These are phyloP conservation scores for Pseudonitzschia multiseries DNA, from an alignment of 108 stramenopile species.

Conservation along the genomic window DNA sequence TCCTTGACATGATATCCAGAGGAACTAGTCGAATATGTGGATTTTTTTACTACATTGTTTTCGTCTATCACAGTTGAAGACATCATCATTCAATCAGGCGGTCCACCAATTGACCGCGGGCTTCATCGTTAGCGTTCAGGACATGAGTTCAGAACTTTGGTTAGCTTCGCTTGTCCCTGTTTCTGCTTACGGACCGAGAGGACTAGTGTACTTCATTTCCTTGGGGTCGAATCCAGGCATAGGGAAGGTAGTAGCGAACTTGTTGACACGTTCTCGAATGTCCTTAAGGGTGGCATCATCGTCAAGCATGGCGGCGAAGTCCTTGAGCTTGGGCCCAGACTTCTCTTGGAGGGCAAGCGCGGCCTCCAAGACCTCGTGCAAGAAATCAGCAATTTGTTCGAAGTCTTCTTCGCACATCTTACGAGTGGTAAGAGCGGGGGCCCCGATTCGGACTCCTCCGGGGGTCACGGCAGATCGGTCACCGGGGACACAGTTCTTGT, in stretches of 20 bases:
- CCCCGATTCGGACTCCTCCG: conserved; percentile 97
- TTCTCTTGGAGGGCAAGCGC: conserved; percentile 87
- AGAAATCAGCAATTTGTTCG: conserved; percentile 92
- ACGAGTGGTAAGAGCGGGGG: conserved; percentile 91
- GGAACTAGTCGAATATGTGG: background rate
- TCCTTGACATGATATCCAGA: too few relatives aligned
- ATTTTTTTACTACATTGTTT: background rate
- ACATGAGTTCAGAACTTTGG: background rate
- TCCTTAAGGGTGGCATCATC: conserved; percentile 67
- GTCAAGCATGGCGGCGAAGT: conserved; percentile 84
- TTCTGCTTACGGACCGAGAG: conserved; percentile 32
- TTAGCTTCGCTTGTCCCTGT: background rate
- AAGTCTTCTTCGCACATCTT: conserved; percentile 95
- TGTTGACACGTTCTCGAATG: conserved; percentile 80
- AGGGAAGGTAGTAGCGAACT: conserved; percentile 92
- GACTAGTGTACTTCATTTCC: conserved; percentile 80
- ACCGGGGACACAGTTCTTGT: conserved; percentile 99
- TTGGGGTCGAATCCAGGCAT: conserved; percentile 97
- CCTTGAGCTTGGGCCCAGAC: conserved; percentile 89
- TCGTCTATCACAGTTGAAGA: background rate
- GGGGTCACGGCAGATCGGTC: conserved; percentile 98
- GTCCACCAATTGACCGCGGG: conserved; percentile 1
- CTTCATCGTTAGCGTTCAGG: background rate
- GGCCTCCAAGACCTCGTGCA: conserved; percentile 87
- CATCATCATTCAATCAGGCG: background rate